These are phyloP conservation scores for Ascochyta viciae-villosae DNA, from an alignment of 2,329 filamentous ascomycete genomes.

Conservation along the genomic window DNA sequence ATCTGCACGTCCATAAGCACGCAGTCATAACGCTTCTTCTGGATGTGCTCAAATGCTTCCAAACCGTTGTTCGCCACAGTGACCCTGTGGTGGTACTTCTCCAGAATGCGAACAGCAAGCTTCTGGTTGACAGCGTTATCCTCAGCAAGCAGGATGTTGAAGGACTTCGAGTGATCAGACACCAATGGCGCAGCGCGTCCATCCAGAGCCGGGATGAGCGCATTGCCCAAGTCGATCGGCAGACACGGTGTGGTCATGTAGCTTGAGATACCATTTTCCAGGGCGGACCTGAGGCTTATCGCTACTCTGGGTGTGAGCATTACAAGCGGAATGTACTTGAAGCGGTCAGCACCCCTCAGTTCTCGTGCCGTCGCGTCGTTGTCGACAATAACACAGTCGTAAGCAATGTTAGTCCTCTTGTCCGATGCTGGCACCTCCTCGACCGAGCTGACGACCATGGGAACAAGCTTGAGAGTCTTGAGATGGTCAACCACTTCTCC, in stretches of 20 bases:
- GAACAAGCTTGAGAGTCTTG: constrained; percentile 77
- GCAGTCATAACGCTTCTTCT: constrained; percentile 91
- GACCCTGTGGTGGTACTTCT: constrained; percentile 93
- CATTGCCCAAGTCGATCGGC: constrained; percentile 92
- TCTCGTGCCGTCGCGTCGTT: constrained; percentile 89
- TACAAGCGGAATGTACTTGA: constrained; percentile 97
- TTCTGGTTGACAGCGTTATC: constrained; percentile 98
- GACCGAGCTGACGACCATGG: constrained; percentile 83
- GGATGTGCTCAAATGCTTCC: constrained; percentile 91
- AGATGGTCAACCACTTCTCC: constrained; percentile 81
- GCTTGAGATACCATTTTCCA: constrained; percentile 96
- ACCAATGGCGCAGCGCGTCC: constrained; percentile 89
- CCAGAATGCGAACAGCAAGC: constrained; percentile 92
- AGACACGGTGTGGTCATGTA: constrained; percentile 98
- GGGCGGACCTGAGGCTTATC: constrained; percentile 88
- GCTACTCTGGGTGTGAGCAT: constrained; percentile 87
- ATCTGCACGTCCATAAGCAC: constrained; percentile 99
- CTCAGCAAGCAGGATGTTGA: constrained; percentile 93
- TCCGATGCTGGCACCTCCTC: constrained; percentile 67
- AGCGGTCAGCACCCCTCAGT: constrained; percentile 86
- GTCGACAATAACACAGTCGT: constrained; percentile 96
- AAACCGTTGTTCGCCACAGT: constrained; percentile 94
- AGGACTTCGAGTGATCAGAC: constrained; percentile 92
- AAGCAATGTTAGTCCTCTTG: constrained; percentile 63
- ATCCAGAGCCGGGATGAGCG: constrained; percentile 93